phyloP scores from a whole-genome alignment of 2,329 filamentous ascomycete species.

The Helotiales sp. region DNA sequence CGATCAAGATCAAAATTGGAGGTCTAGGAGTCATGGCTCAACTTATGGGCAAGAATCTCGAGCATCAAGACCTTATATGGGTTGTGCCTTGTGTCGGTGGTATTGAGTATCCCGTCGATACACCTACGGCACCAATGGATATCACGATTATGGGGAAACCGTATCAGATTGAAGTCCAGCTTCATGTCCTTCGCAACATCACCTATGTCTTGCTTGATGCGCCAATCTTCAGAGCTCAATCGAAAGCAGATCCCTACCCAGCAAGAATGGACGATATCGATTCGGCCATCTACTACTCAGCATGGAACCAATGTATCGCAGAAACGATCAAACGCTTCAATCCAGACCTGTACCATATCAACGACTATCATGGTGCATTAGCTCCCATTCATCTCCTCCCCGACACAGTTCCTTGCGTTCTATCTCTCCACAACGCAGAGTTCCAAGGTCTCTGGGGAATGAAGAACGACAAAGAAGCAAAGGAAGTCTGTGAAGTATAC shows the following conservation, averaged over 20 bases:
- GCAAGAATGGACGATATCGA: not conserved
- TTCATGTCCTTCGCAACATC: not conserved
- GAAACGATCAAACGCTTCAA: not conserved
- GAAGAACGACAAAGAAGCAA: not conserved
- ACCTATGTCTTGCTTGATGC: not conserved
- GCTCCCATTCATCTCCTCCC: not conserved
- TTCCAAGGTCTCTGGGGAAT: not conserved
- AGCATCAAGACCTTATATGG: not conserved
- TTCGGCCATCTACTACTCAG: not conserved
- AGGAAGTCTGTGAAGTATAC: not conserved
- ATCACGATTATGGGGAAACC: not conserved
- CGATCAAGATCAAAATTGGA: conserved; percentile 70
- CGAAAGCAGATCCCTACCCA: not conserved
- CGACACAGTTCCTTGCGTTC: not conserved
- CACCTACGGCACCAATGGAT: not conserved
- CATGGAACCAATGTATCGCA: not conserved
- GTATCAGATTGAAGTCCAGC: not conserved
- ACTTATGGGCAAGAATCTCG: conserved; percentile 41
- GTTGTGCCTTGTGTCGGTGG: not conserved
- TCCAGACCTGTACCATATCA: not conserved
- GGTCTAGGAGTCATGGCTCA: conserved; percentile 71
- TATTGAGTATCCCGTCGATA: not conserved
- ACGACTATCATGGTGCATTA: not conserved
- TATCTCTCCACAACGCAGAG: not conserved
- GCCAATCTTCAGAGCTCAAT: not conserved